Evolutionary conservation across 2,329 filamentous ascomycete genomes (phyloP).

Genomic region (Hypomyces rosellus): DNA sequence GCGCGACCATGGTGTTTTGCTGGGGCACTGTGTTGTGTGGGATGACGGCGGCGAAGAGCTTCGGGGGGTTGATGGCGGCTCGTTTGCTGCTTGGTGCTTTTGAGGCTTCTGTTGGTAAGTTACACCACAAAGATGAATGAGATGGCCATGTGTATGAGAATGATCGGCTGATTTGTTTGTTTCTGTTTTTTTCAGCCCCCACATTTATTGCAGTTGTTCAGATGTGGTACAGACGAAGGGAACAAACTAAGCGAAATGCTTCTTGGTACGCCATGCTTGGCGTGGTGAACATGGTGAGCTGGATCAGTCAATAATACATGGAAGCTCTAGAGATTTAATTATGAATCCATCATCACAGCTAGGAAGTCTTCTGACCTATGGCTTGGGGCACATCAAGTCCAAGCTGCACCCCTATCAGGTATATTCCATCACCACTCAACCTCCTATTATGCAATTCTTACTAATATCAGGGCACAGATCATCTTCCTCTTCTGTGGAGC

Average conservation of each 20-base stretch:
- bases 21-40: constrained; percentile 48
- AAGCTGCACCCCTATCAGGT: constrained; percentile 34
- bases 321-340: not conserved
- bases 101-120: constrained; percentile 36
- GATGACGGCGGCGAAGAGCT: constrained; percentile 46
- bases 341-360: constrained; percentile 12
- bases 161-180: not conserved
- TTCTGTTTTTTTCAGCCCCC: constrained; percentile 15
- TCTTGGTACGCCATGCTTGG: constrained; percentile 28
- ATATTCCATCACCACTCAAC: not conserved
- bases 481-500: constrained; percentile 30
- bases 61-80: constrained; percentile 37
- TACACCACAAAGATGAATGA: too few species aligned
- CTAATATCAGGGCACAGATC: constrained; percentile 12
- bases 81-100: constrained; percentile 41
- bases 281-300: constrained; percentile 24
- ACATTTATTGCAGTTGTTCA: constrained; percentile 27
- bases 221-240: constrained; percentile 30
- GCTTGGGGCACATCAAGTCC: constrained; percentile 25
- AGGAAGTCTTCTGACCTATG: constrained; percentile 25
- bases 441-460: not conserved
- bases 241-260: constrained; percentile 26
- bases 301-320: not conserved
- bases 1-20: constrained; percentile 41
- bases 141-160: not conserved